Conservation (phyloP, 1,284 basidiomycete genomes). For the Tausonia pullulans region DNA sequence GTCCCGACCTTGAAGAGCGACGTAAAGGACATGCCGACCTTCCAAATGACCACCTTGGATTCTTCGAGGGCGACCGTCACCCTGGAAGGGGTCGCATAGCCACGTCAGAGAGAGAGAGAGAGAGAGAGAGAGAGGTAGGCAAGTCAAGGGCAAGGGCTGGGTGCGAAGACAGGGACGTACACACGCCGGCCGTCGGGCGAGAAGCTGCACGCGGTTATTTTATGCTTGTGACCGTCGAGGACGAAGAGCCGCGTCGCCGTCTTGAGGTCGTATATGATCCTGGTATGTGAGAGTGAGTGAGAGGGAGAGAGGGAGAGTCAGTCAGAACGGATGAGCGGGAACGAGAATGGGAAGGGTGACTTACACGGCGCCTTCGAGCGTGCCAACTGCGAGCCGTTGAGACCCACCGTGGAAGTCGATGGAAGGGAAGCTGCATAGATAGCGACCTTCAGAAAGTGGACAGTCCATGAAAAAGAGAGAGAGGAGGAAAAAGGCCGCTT, state of each 20-base stretch:
- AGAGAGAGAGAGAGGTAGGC: background rate
- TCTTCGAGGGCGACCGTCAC: constrained; percentile 81
- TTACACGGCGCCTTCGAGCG: constrained; percentile 71
- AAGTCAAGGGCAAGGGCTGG: background rate
- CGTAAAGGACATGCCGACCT: constrained; percentile 70
- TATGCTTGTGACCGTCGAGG: constrained; percentile 75
- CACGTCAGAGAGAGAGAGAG: background rate
- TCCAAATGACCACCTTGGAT: constrained; percentile 72
- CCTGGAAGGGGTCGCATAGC: background rate
- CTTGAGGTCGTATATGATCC: constrained; percentile 71
- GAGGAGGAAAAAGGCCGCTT: constrained; percentile 24
- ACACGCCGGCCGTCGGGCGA: constrained; percentile 85
- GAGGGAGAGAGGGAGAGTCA: background rate
- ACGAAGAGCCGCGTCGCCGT: constrained; percentile 90
- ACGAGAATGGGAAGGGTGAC: background rate
- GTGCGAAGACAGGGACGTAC: background rate
- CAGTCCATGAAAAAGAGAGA: background rate
- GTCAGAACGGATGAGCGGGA: background rate
- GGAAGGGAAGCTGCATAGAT: constrained; percentile 60
- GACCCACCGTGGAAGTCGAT: constrained; percentile 78
- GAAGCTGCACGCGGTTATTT: constrained; percentile 70
- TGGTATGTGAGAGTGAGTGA: constrained; percentile 6
- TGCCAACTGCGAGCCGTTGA: constrained; percentile 86
- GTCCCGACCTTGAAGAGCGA: constrained; percentile 85
- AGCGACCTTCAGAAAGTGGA: background rate